phyloP scores from a whole-genome alignment of 2,329 filamentous ascomycete genomes.

The Fusarium goolgardi region DNA sequence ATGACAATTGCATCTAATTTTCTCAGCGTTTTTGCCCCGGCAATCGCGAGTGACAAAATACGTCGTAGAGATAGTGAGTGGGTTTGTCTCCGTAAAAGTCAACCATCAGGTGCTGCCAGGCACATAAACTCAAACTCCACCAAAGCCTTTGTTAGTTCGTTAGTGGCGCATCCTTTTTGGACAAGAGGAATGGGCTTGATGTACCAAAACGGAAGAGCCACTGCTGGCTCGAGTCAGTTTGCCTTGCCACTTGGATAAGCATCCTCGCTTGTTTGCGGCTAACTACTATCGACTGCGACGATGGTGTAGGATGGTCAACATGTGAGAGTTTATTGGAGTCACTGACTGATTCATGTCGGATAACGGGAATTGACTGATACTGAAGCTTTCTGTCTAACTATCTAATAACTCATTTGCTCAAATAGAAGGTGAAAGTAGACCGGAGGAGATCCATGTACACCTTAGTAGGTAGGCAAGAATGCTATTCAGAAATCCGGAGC shows the following conservation, averaged over 20 bases:
- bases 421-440: neutral
- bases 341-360: neutral
- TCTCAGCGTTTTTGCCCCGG: neutral
- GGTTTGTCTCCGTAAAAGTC: slow-evolving; percentile 6
- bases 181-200: slow-evolving; percentile 6
- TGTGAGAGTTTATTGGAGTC: too few relatives aligned
- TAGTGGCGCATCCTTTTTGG: slow-evolving; percentile 12
- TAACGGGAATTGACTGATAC: neutral
- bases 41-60: neutral
- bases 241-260: slow-evolving; percentile 12
- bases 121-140: slow-evolving; percentile 29
- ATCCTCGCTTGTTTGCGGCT: neutral
- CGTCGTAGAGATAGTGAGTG: neutral
- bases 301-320: neutral
- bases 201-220: slow-evolving; percentile 14
- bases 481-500: neutral
- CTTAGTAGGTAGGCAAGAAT: too few relatives aligned
- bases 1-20: neutral
- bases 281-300: neutral
- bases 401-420: neutral
- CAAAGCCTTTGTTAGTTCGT: slow-evolving; percentile 1
- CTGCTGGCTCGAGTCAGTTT: slow-evolving; percentile 24
- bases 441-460: neutral
- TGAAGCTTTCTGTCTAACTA: too few relatives aligned
- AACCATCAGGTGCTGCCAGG: slow-evolving; percentile 16